Conservation (phyloP, 2,329 filamentous ascomycete genomes). For the Penicillium sp. region DNA sequence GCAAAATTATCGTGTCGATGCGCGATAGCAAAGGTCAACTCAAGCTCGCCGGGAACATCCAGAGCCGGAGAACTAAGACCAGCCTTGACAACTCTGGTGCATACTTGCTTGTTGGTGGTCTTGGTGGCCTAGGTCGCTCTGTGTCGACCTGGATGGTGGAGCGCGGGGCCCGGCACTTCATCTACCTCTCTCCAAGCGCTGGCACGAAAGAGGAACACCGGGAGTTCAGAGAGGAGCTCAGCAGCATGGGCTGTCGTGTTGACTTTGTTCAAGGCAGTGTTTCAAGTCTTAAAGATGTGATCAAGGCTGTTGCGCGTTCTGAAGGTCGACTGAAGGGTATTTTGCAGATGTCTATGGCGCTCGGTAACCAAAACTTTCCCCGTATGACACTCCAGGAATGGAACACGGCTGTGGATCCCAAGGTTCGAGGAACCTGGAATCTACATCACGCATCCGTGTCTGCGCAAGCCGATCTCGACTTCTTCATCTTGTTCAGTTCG, state of each 20-base stretch:
- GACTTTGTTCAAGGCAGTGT: slow-evolving; percentile 26
- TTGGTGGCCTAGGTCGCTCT: slow-evolving; percentile 45
- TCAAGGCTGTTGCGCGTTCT: slow-evolving; percentile 14
- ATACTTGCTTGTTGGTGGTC: slow-evolving; percentile 45
- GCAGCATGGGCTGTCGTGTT: slow-evolving; percentile 24
- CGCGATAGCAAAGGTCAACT: not conserved
- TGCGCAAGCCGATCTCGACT: slow-evolving; percentile 37
- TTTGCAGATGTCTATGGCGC: slow-evolving; percentile 30
- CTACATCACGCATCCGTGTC: slow-evolving; percentile 19
- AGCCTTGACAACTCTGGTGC: slow-evolving; percentile 5
- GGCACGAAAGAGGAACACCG: slow-evolving; percentile 16
- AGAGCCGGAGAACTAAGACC: not conserved
- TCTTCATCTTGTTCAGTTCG: slow-evolving; percentile 49
- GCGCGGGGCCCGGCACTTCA: slow-evolving; percentile 39
- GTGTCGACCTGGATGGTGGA: slow-evolving; percentile 42
- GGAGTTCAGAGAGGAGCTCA: slow-evolving; percentile 28
- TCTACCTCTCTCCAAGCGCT: slow-evolving; percentile 41
- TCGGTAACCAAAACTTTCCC: slow-evolving; percentile 21
- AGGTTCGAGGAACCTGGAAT: slow-evolving; percentile 26
- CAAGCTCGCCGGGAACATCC: not conserved
- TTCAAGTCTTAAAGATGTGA: slow-evolving; percentile 22
- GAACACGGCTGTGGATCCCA: slow-evolving; percentile 19
- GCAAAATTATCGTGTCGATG: slow-evolving; percentile 46
- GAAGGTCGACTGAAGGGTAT: slow-evolving; percentile 24
- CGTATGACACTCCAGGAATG: slow-evolving; percentile 19